Percentiles rank a stretch among this genome's conserved stretches.
phyloP scores from a whole-genome alignment of 2,329 filamentous ascomycete species.

The Cercospora brassicicola region DNA sequence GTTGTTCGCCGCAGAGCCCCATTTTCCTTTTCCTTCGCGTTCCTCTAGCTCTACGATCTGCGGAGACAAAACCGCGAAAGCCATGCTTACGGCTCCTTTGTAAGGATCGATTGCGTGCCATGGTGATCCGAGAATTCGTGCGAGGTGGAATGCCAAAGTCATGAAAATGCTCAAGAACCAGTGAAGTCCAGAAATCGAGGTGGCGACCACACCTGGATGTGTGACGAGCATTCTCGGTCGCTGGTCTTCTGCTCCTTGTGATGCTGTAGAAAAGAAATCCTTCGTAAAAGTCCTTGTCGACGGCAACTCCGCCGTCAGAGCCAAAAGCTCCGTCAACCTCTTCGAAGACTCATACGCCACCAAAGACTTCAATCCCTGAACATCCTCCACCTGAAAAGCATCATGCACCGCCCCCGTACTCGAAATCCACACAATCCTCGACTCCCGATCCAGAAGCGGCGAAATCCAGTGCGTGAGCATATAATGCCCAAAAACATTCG shows the following conservation, averaged over 20 bases:
- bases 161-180: conserved; percentile 70
- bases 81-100: conserved; percentile 70
- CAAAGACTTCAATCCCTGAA: conserved; percentile 67
- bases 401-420: conserved; percentile 69
- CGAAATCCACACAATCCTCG: conserved; percentile 80
- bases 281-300: conserved; percentile 59
- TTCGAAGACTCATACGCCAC: conserved; percentile 84
- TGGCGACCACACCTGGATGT: conserved; percentile 85
- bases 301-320: conserved; percentile 70
- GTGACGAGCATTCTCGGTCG: conserved; percentile 71
- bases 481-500: conserved; percentile 96
- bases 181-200: conserved; percentile 74
- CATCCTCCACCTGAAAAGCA: conserved; percentile 65
- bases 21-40: conserved; percentile 66
- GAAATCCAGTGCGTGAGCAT: conserved; percentile 78
- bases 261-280: conserved; percentile 53
- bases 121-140: conserved; percentile 76
- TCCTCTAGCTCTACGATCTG: conserved; percentile 58
- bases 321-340: conserved; percentile 78
- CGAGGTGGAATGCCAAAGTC: conserved; percentile 65
- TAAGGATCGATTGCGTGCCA: conserved; percentile 84
- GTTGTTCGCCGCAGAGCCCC: conserved; percentile 72
- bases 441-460: conserved; percentile 63
- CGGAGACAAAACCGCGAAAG: conserved; percentile 73
- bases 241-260: conserved; percentile 24